Conservation (phyloP, 1,284 basidiomycete genomes). For the Baeospora myosura region DNA sequence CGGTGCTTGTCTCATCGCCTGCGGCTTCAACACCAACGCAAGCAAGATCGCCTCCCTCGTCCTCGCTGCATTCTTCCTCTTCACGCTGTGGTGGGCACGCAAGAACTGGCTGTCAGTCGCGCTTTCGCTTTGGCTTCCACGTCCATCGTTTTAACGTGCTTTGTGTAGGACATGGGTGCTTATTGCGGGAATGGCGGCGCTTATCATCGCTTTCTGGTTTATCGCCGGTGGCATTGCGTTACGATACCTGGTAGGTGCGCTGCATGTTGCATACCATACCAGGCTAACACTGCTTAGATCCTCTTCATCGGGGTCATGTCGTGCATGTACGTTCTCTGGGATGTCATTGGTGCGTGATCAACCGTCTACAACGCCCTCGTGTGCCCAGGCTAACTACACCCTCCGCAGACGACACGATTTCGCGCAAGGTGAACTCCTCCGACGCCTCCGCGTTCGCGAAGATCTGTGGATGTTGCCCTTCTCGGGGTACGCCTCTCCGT, state of each 20-base stretch:
- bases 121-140: background rate
- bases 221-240: constrained; percentile 63
- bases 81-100: constrained; percentile 89
- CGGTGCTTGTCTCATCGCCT: constrained; percentile 83
- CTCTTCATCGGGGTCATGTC: constrained; percentile 96
- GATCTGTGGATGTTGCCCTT: constrained; percentile 77
- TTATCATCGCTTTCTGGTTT: constrained; percentile 82
- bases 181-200: constrained; percentile 68
- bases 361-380: background rate
- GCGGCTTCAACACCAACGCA: constrained; percentile 91
- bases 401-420: constrained; percentile 75
- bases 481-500: constrained; percentile 39
- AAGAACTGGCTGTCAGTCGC: constrained; percentile 65
- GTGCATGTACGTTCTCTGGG: constrained; percentile 82
- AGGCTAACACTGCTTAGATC: constrained; percentile 43
- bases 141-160: background rate
- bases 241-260: constrained; percentile 54
- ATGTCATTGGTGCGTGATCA: constrained; percentile 61
- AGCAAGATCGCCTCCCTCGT: constrained; percentile 84
- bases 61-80: constrained; percentile 81
- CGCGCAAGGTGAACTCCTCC: constrained; percentile 84
- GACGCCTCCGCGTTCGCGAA: constrained; percentile 89
- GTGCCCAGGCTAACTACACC: constrained; percentile 1
- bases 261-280: background rate
- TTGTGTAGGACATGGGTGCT: constrained; percentile 59